A percentile compares a stretch with the other conserved stretches of the same genome.
Evolutionary conservation across 495 filamentous ascomycete genomes (phyloP).

Genomic region (Clavariopsis aquatica): DNA sequence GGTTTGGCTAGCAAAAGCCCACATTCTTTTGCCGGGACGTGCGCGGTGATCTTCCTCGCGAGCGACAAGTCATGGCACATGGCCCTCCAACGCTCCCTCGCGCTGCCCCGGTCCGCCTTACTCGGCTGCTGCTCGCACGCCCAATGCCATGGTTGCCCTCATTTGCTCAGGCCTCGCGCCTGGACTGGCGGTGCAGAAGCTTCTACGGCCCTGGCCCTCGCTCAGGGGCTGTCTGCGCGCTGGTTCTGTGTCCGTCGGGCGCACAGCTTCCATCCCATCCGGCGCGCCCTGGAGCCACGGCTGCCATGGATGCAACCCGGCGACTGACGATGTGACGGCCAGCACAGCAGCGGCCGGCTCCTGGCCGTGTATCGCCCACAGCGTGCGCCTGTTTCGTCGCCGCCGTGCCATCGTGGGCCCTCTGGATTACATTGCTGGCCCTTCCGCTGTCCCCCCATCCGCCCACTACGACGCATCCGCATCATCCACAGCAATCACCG

Average conservation of each 20-base stretch:
- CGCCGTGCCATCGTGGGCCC: conserved; percentile 14
- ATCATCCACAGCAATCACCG: conserved; percentile 35
- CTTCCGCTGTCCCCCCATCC: conserved; percentile 32
- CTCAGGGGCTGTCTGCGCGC: conserved; percentile 31
- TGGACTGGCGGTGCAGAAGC: conserved; percentile 23
- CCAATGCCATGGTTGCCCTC: conserved; percentile 35
- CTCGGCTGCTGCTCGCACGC: conserved; percentile 30
- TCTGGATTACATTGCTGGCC: conserved; percentile 13
- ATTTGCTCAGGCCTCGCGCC: conserved; percentile 15
- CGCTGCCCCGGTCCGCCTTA: conserved; percentile 35
- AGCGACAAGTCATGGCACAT: conserved; percentile 25
- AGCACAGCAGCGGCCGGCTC: conserved; percentile 22
- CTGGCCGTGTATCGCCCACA: conserved; percentile 20
- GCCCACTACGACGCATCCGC: conserved; percentile 32
- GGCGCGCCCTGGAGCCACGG: conserved; percentile 19
- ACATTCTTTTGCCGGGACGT: conserved; percentile 34
- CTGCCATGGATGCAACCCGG: conserved; percentile 19
- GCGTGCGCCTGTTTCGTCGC: conserved; percentile 12
- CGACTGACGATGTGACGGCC: conserved; percentile 9
- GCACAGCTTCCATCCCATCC: conserved; percentile 43
- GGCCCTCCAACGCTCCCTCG: conserved; percentile 22
- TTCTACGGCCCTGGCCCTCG: conserved; percentile 32
- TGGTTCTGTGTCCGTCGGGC: conserved; percentile 33
- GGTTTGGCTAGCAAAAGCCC: conserved; percentile 26
- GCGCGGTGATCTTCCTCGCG: conserved; percentile 28